Percentiles rank a stretch among this genome's conserved stretches.
Evolutionary conservation across 345 rosid genomes (phyloP).

Genomic region (Sonneratia alba): DNA sequence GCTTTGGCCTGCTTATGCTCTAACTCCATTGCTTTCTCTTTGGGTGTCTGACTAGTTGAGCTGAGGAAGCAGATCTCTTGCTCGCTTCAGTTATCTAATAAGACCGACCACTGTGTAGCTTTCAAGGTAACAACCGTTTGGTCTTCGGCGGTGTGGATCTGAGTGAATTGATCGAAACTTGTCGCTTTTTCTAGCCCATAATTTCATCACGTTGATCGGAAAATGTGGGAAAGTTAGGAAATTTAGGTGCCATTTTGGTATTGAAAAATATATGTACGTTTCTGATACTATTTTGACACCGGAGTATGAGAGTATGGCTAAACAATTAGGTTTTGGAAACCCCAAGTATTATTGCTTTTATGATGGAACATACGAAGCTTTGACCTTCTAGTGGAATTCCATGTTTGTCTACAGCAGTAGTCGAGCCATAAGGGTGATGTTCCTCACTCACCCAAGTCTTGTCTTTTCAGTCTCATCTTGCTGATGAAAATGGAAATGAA

Average conservation of each 20-base stretch:
- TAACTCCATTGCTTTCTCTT: neutral
- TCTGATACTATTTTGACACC: neutral
- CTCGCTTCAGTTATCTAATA: neutral
- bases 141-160: neutral
- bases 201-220: neutral
- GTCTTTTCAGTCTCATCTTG: neutral
- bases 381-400: too few relatives aligned
- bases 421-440: too few relatives aligned
- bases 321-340: neutral
- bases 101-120: neutral
- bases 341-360: too few relatives aligned
- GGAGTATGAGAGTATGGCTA: neutral
- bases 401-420: too few relatives aligned
- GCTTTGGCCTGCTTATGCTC: constrained; percentile 7
- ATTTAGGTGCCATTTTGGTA: neutral
- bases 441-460: too few relatives aligned
- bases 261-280: neutral
- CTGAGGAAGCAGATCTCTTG: constrained; percentile 2
- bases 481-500: neutral
- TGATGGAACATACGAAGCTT: too few relatives aligned
- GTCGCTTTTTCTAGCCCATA: neutral
- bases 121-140: neutral
- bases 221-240: neutral
- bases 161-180: neutral
- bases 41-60: neutral